These are phyloP conservation scores for Astrothelium macrocarpum DNA, from an alignment of 495 filamentous ascomycete species.

Conservation along the genomic window DNA sequence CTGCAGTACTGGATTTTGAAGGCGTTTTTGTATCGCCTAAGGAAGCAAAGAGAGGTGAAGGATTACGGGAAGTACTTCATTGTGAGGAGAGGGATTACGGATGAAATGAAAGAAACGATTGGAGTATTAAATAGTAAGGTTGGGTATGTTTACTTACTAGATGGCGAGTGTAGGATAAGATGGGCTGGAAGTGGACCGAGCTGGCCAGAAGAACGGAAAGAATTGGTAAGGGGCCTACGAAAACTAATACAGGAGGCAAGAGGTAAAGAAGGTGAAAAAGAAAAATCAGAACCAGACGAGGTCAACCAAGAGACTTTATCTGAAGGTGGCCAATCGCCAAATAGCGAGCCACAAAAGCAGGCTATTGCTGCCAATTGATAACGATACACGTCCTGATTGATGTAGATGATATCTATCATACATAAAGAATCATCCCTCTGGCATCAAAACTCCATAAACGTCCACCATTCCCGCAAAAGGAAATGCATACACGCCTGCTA, in stretches of 20 bases:
- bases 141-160: conserved; percentile 89
- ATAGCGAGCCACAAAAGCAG: conserved; percentile 5
- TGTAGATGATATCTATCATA: conserved; percentile 5
- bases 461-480: neutral
- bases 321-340: conserved; percentile 6
- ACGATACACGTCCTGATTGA: neutral
- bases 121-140: conserved; percentile 80
- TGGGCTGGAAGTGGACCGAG: conserved; percentile 80
- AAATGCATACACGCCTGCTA: neutral
- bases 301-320: neutral
- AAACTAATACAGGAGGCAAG: conserved; percentile 54
- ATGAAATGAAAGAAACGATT: conserved; percentile 64
- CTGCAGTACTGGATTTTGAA: conserved; percentile 67
- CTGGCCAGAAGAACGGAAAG: conserved; percentile 57
- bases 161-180: conserved; percentile 76
- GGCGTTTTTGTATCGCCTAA: conserved; percentile 50
- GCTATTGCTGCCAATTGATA: conserved; percentile 7
- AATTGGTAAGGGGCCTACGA: conserved; percentile 59
- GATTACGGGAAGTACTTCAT: conserved; percentile 74
- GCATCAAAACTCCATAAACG: neutral
- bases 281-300: conserved; percentile 6
- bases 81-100: conserved; percentile 63
- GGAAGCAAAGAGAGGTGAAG: conserved; percentile 43
- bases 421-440: neutral
- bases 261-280: conserved; percentile 4